Conservation (phyloP, 495 filamentous ascomycete species). For the Penicillium soppii region DNA sequence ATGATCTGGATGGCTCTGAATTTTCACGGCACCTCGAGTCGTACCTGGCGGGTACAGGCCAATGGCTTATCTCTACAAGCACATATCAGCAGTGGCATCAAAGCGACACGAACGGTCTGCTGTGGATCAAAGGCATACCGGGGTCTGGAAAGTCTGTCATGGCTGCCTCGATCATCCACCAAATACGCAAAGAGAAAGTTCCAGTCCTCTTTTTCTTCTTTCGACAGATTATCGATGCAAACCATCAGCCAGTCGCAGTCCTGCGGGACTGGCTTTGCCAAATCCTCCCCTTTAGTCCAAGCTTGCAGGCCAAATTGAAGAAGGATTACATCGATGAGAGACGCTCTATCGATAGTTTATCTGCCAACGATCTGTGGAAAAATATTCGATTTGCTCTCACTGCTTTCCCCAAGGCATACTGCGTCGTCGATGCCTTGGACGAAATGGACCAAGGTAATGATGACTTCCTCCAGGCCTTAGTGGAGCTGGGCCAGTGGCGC, state of each 20-base stretch:
- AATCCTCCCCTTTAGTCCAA: conserved; percentile 37
- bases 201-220: conserved; percentile 57
- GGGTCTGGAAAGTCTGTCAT: conserved; percentile 90
- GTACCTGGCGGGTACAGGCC: conserved; percentile 12
- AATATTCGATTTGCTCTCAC: conserved; percentile 21
- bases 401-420: conserved; percentile 37
- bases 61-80: conserved; percentile 16
- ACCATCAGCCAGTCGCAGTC: conserved; percentile 40
- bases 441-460: conserved; percentile 43
- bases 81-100: conserved; percentile 11
- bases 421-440: conserved; percentile 51
- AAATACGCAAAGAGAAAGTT: conserved; percentile 9
- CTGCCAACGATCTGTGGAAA: conserved; percentile 20
- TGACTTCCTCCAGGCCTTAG: conserved; percentile 32
- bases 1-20: conserved; percentile 14
- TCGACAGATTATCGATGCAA: conserved; percentile 50
- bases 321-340: neutral
- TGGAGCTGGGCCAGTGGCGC: conserved; percentile 32
- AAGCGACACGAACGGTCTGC: conserved; percentile 6
- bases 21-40: conserved; percentile 9
- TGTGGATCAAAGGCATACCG: conserved; percentile 60
- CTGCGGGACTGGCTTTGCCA: conserved; percentile 46
- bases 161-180: conserved; percentile 50
- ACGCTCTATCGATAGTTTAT: neutral
- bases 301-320: conserved; percentile 33